phyloP scores from a whole-genome alignment of 768 basidiomycete genomes.

The Pleurotus ostreatus region DNA sequence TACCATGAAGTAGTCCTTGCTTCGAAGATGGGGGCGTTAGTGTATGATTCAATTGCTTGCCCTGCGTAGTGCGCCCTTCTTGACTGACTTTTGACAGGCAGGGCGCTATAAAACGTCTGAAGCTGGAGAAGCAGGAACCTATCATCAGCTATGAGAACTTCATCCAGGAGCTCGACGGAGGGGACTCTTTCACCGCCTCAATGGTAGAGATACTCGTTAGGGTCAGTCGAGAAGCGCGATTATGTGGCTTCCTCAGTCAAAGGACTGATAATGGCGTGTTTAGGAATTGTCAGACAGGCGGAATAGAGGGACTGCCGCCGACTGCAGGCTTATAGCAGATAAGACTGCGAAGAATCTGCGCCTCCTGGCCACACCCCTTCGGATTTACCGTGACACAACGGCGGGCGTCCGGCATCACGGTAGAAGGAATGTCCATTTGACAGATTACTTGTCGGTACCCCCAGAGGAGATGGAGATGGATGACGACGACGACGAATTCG shows the following conservation, averaged over 20 bases:
- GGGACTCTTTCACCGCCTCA: conserved; percentile 77
- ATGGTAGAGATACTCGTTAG: conserved; percentile 76
- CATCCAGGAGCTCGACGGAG: conserved; percentile 71
- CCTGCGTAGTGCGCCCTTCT: background rate
- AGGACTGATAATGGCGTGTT: conserved; percentile 7
- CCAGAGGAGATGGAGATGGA: conserved; percentile 57
- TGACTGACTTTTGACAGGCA: conserved; percentile 35
- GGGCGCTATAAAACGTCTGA: conserved; percentile 67
- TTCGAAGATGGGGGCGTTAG: conserved; percentile 70
- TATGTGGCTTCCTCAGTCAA: background rate
- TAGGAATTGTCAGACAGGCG: conserved; percentile 79
- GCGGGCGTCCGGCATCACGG: conserved; percentile 28
- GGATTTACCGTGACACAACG: conserved; percentile 45
- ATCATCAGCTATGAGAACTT: conserved; percentile 71
- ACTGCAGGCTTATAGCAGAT: conserved; percentile 63
- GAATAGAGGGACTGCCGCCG: conserved; percentile 44
- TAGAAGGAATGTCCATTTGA: conserved; percentile 37
- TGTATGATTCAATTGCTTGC: conserved; percentile 43
- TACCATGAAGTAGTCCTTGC: conserved; percentile 71
- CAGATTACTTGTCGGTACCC: conserved; percentile 50
- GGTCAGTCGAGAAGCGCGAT: conserved; percentile 36
- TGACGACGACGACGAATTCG: conserved; percentile 66
- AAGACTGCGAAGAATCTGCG: conserved; percentile 63
- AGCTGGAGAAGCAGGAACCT: conserved; percentile 61
- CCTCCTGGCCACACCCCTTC: conserved; percentile 46